Base-by-base conservation (phyloP, 768 basidiomycete genomes). In the Scleroderma citrinum region DNA sequence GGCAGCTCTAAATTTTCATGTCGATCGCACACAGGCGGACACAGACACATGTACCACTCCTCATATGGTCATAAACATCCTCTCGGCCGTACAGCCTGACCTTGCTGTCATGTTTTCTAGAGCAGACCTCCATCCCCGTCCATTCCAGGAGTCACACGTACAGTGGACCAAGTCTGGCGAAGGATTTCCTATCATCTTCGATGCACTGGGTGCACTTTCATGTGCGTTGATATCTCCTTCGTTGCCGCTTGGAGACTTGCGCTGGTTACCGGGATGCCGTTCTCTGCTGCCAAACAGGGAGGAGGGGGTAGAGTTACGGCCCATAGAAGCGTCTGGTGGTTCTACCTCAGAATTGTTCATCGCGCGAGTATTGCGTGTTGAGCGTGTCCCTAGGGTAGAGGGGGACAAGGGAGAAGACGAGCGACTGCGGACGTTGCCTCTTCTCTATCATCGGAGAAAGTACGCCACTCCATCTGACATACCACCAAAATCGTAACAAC, bases 51-150 rank as follows among this genome's bases (percentile, higher is more conserved):
- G n/a, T n/a, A 51, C 55, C 20, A 43, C 63, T 4, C 66, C 75
- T 0, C 82, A 84, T 57, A 75, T 95, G 75, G 80, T 88, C 44
- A 71, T 96, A 50, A 92, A 92, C 66, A 69, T 95, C 41, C 80
- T 96, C 41, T 83, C 87, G 1, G 77, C 83, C 0, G 59, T 72
- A 2, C 89, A 92, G 61, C 72, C 78, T 4, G 57, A 71, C 29
- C 60, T 80, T 14, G 92, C 92, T 0, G 60, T 79, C 21, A 70
- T 71, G 24, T 93, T 95, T 60, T 87, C 93, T 0, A 70, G 83
- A 44, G 80, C 86, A 10, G 85, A 87, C 60, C 65, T 86, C 8
- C 62, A 85, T 51, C 80, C 84, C 0, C 66, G 70, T 3, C 85
- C 87, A 3, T 89, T 82, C 57, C 68, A 55, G 34, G 67, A 63